phyloP scores from a whole-genome alignment of 495 filamentous ascomycete species.

The Tuber umbilicatum region DNA sequence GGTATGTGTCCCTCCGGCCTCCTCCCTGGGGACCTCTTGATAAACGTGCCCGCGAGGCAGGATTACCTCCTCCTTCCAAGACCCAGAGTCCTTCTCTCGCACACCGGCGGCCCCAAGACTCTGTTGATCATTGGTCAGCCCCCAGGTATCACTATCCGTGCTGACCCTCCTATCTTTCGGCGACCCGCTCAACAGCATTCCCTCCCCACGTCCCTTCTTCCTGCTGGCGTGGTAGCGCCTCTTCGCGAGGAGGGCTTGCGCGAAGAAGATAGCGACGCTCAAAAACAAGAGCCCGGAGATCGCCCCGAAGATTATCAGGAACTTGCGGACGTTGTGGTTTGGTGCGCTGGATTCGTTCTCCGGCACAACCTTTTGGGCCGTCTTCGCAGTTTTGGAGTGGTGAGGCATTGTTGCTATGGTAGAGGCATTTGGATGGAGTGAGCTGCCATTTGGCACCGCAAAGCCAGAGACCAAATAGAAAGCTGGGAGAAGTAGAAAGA shows the following conservation, averaged over 20 bases:
- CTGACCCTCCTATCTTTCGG: not conserved
- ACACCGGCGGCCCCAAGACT: not conserved
- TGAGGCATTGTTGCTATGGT: not conserved
- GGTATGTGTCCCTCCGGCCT: not conserved
- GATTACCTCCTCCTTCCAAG: not conserved
- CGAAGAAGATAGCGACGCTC: not conserved
- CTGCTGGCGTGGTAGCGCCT: not conserved
- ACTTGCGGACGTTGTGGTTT: not conserved
- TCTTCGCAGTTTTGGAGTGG: not conserved
- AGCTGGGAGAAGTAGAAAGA: not conserved
- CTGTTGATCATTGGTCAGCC: not conserved
- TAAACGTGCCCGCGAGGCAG: not conserved
- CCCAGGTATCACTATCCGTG: not conserved
- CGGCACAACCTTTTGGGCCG: not conserved
- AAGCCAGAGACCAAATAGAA: not conserved
- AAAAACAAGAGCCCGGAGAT: not conserved
- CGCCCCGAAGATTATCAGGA: not conserved
- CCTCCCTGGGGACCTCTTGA: not conserved
- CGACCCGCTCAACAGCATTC: not conserved
- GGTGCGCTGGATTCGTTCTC: not conserved
- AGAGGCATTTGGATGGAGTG: not conserved
- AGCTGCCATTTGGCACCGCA: not conserved
- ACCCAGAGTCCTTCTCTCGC: not conserved
- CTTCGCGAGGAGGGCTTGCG: not conserved
- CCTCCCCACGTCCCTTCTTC: not conserved